phyloP scores from a whole-genome alignment of 192 early-diverging fungal genomes.

The Linnemannia hyalina region DNA sequence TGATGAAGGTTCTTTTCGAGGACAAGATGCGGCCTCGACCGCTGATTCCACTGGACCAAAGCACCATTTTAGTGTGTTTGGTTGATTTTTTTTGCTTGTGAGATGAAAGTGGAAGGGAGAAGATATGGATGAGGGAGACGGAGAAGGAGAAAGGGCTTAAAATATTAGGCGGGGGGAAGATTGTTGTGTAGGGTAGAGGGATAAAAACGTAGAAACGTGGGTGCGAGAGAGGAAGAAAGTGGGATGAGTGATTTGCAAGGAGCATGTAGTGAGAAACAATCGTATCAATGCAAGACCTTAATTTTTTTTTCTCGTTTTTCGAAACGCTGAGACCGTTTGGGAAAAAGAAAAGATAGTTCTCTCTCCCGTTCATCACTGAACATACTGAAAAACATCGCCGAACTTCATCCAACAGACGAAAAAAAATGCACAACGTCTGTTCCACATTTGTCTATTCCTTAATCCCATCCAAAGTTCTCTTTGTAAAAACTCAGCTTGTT shows the following conservation, averaged over 20 bases:
- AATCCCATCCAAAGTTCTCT: neutral
- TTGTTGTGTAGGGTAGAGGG: neutral
- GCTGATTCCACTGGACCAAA: constrained; percentile 11
- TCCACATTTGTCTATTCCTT: neutral
- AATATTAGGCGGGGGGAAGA: neutral
- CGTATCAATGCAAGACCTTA: neutral
- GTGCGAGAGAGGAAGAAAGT: neutral
- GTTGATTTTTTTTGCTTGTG: neutral
- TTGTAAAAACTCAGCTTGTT: neutral
- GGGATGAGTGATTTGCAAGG: neutral
- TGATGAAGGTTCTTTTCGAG: constrained; percentile 21
- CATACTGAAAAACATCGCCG: neutral
- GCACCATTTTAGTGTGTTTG: constrained; percentile 17
- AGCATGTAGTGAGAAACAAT: neutral
- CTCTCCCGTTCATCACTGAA: neutral
- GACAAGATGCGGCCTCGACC: neutral
- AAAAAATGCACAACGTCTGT: neutral
- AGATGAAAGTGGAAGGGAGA: neutral
- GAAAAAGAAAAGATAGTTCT: neutral
- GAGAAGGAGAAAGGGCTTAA: neutral
- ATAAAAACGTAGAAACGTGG: neutral
- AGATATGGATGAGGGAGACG: neutral
- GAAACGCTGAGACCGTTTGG: neutral
- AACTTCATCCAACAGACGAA: neutral
- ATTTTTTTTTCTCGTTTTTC: neutral